A percentile compares a stretch with the other conserved stretches of the same genome.
Conservation (phyloP, 73 alveolate genomes). For the Paramecium pentaurelia region DNA sequence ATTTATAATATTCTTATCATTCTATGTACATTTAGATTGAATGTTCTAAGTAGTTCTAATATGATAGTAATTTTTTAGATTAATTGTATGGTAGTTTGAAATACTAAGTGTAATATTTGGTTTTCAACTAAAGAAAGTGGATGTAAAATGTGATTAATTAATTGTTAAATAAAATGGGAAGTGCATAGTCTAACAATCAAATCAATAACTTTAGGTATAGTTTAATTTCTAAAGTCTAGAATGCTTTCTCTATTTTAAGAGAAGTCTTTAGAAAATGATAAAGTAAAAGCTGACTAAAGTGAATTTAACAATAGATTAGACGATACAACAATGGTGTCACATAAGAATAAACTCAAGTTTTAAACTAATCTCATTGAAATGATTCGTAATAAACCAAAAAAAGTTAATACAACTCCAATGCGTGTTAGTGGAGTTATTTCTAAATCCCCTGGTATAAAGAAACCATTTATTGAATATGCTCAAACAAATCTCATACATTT, state of each 20-base stretch:
- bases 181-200: background rate
- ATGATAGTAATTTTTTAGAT: background rate
- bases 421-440: background rate
- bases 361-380: background rate
- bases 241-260: background rate
- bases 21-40: background rate
- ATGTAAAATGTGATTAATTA: background rate
- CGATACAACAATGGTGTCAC: background rate
- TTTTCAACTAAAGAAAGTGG: background rate
- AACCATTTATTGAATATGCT: conserved; percentile 23
- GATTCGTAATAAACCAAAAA: background rate
- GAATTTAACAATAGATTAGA: background rate
- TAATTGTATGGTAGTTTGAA: background rate
- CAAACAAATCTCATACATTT: background rate
- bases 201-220: background rate
- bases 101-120: background rate
- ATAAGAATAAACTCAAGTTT: background rate
- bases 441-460: background rate
- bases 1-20: background rate
- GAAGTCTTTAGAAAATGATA: background rate
- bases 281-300: background rate
- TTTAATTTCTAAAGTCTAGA: background rate
- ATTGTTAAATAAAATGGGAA: background rate
- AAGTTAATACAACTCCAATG: background rate
- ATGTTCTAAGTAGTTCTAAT: background rate